phyloP scores from a whole-genome alignment of 169 alveolate species.

The Cardiosporidium cionae region DNA sequence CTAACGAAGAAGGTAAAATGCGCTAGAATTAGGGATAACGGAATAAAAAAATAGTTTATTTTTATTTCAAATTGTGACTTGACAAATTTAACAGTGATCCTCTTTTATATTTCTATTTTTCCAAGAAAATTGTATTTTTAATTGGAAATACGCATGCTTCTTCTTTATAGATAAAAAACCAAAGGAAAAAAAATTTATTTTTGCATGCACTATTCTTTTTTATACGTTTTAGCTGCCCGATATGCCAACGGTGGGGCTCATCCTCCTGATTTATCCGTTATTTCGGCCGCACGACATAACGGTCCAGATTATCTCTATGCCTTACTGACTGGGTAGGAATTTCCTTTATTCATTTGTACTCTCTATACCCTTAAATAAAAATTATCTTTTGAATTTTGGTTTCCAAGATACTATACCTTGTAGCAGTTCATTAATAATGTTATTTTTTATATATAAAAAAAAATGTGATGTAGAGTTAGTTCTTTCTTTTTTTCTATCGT shows the following conservation, averaged over 20 bases:
- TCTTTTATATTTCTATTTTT: neutral
- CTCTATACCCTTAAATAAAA: no score
- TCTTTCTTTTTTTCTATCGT: no score
- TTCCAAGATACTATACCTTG: no score
- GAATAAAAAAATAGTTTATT: neutral
- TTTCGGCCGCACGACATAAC: conserved; percentile 78
- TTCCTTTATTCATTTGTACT: neutral
- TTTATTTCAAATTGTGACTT: neutral
- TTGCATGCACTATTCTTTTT: neutral
- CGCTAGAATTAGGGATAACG: neutral
- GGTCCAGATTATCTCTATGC: conserved; percentile 89
- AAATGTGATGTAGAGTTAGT: no score
- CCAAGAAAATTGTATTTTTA: neutral
- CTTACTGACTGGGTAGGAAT: conserved; percentile 79
- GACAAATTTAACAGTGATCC: neutral
- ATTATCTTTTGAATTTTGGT: no score
- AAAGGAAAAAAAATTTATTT: no score
- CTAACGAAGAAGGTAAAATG: conserved; percentile 54
- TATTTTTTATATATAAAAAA: no score
- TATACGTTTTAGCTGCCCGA: conserved; percentile 68
- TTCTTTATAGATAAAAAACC: neutral
- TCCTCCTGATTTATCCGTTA: conserved; percentile 90
- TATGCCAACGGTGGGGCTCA: conserved; percentile 91
- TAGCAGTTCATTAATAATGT: no score
- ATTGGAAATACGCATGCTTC: neutral